Base-by-base conservation (phyloP, 164 flowering plant species). In the Houttuynia cordata region DNA sequence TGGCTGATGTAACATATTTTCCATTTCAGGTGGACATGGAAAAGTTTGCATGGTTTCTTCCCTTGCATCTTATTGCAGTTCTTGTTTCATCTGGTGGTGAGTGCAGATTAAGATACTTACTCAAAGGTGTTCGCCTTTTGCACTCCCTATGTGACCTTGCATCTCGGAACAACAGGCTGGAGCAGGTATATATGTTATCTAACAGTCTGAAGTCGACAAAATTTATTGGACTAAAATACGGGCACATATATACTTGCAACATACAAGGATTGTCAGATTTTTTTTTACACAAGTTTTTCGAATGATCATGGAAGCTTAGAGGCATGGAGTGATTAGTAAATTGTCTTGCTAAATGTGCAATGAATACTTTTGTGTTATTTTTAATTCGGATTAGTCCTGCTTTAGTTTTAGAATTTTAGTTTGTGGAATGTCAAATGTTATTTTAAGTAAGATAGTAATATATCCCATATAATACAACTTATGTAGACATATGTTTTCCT, bases 51-150 rank as follows among this genome's bases (percentile, higher is more conserved):
- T 75, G 77, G 61, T 74, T 77, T 70, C 88, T 93, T 51, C 91
- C 97, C 8, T 53, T 86, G 73, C 98, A 93, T 74, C 91, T 93
- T 58, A 78, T 86, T 67, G 89, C 96, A 14, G 81, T 79, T 73
- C 74, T 84, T 53, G 67, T 84, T 60, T 68, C 82, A 53, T 74
- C 83, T 57, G 71, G 73, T 50, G 75, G 76, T 70, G 87, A 86
- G 74, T 83, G 79, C 23, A 62, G 72, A 47, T 74, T 83, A 69
- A 76, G 64, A 73, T 82, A 93, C 67, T 56, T 90, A 69, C 71
- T 90, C 66, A 67, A 79, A 66, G 98, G 96, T 61, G 57, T 80
- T 52, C 80, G 84, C 59, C 80, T 93, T 62, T 73, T 93, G 75
- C 87, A 86, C 71, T 79, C 91, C 62, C 63, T 93, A 56, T 81